Evolutionary conservation across 179 eudicot species (phyloP), one percentile per base, ranked within the genome.

Genomic region (Beta macrorhiza): DNA sequence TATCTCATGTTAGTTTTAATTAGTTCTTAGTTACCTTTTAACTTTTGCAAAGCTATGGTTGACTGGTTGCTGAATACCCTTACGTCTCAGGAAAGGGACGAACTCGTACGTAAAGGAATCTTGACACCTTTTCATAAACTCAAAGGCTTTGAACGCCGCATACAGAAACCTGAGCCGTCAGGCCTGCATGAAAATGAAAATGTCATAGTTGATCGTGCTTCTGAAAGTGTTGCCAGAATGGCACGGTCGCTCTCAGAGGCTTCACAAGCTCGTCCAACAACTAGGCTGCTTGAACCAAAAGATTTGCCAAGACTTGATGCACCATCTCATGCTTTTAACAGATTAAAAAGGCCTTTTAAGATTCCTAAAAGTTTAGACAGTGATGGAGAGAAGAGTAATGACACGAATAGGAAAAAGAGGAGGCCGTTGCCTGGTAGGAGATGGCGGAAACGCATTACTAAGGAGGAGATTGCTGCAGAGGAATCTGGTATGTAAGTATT

Each of bases 41-140:
- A 49, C 67, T 49, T 64, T 45, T 63, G 67, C 72, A 49, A 29
- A 37, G 7, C 61, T 78, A 25, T 72, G 75, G 5, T 72, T 22
- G 42, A n/a, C 42, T 83, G 72, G 56, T 63, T 68, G 73, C 83
- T 85, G 79, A 87, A 75, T 56, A 49, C 71, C 78, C 45, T 85
- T 79, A 61, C 85, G 83, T 80, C 77, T 56, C 88, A 96, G 99
- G 98, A 97, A 94, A 90, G 95, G 88, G 99, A 97, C 80, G 97
- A 94, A 84, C 89, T 94, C 67, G 86, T 96, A 25, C 90, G 99
- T 74, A 97, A 94, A 89, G 99, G 99, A 78, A 69, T 94, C 71
- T 89, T 97, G 79, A 97, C 99, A 37, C 99, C 99, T 79, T 97
- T 97, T 85, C 98, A 94, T 81, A 91, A 89, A 92, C 91, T 97